phyloP scores from a whole-genome alignment of 2,329 filamentous ascomycete species.

The Ramularia endophylla region DNA sequence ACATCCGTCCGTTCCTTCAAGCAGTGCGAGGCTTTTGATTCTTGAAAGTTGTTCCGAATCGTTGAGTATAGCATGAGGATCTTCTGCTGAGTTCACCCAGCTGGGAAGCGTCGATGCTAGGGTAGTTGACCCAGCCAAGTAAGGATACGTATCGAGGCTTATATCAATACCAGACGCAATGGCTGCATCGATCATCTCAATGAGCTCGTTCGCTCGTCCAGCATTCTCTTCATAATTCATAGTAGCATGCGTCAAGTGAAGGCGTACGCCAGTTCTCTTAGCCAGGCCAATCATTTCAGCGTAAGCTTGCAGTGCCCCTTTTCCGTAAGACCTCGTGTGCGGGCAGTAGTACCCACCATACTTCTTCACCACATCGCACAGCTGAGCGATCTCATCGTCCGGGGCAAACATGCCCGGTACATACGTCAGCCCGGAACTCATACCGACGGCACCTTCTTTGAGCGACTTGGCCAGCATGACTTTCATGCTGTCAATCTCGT shows the following conservation, averaged over 20 bases:
- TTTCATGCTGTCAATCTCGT: slow-evolving; percentile 22
- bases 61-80: slow-evolving; percentile 18
- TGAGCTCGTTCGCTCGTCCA: slow-evolving; percentile 22
- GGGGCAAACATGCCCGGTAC: slow-evolving; percentile 25
- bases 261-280: slow-evolving; percentile 21
- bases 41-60: slow-evolving; percentile 16
- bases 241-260: slow-evolving; percentile 27
- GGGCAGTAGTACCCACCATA: slow-evolving; percentile 26
- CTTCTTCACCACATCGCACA: slow-evolving; percentile 23
- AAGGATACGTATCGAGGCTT: slow-evolving; percentile 26
- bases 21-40: slow-evolving; percentile 20
- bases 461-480: slow-evolving; percentile 15
- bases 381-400: slow-evolving; percentile 19
- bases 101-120: slow-evolving; percentile 20
- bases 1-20: slow-evolving; percentile 24
- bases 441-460: slow-evolving; percentile 24
- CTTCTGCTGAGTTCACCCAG: slow-evolving; percentile 20
- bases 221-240: slow-evolving; percentile 27
- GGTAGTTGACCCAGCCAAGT: slow-evolving; percentile 25
- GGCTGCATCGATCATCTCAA: slow-evolving; percentile 23
- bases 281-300: slow-evolving; percentile 25
- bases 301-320: slow-evolving; percentile 24
- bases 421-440: slow-evolving; percentile 25
- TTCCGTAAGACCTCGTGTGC: slow-evolving; percentile 25
- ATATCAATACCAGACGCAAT: slow-evolving; percentile 19